phyloP scores from a whole-genome alignment of 352 stramenopile genomes.

The Pythium sp. region DNA sequence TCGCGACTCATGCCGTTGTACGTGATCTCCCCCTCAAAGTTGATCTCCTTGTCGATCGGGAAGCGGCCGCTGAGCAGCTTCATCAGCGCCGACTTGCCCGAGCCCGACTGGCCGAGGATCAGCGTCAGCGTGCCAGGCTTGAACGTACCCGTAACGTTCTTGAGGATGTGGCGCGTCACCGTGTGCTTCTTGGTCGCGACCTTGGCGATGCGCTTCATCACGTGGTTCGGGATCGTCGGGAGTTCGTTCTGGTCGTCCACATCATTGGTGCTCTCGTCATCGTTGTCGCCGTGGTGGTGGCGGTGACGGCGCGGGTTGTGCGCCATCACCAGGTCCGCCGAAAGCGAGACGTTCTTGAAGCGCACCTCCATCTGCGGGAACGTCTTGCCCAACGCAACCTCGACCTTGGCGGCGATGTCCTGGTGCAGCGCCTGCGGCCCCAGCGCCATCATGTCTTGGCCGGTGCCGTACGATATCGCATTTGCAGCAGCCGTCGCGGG shows the following conservation, averaged over 20 bases:
- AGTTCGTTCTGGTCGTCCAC: slow-evolving; percentile 26
- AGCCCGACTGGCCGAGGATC: slow-evolving; percentile 48
- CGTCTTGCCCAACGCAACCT: slow-evolving; percentile 29
- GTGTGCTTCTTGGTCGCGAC: slow-evolving; percentile 16
- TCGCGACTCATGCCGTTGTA: slow-evolving; percentile 46
- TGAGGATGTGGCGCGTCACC: slow-evolving; percentile 18
- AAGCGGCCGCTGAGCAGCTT: slow-evolving; percentile 58
- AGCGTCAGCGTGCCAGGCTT: slow-evolving; percentile 52
- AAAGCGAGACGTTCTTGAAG: slow-evolving; percentile 42
- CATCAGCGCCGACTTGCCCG: slow-evolving; percentile 56
- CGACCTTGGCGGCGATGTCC: slow-evolving; percentile 30
- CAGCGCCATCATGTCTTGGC: slow-evolving; percentile 28
- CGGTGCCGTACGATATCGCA: slow-evolving; percentile 26
- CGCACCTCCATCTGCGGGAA: slow-evolving; percentile 52
- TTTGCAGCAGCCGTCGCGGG: background rate
- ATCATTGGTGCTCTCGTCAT: background rate
- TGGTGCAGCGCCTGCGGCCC: slow-evolving; percentile 34
- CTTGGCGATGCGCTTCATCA: slow-evolving; percentile 25
- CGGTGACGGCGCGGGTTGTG: slow-evolving; percentile 13
- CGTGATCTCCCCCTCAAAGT: slow-evolving; percentile 37
- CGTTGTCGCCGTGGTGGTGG: slow-evolving; percentile 5
- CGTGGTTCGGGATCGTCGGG: slow-evolving; percentile 38
- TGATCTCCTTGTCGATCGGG: slow-evolving; percentile 38
- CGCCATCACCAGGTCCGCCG: slow-evolving; percentile 30
- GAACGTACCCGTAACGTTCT: slow-evolving; percentile 29